Evolutionary conservation across 2,329 filamentous ascomycete genomes (phyloP).

Genomic region (Colletotrichum graminicola): DNA sequence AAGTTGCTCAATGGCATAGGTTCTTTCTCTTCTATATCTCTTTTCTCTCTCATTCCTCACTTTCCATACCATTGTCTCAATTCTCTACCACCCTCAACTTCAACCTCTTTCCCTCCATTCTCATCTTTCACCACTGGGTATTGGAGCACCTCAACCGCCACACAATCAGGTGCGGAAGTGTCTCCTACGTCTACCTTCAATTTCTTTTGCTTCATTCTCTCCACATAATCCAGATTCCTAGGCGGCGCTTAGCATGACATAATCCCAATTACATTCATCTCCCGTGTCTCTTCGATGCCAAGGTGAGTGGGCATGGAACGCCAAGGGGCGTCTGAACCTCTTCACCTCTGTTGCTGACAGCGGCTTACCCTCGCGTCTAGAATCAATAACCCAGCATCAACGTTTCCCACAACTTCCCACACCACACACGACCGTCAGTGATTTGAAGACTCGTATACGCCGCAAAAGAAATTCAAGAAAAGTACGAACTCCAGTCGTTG

Average conservation of each 20-base stretch:
- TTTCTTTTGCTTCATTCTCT: not conserved
- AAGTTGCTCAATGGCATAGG: no score
- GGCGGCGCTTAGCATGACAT: not conserved
- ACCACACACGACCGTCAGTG: not conserved
- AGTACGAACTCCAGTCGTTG: not conserved
- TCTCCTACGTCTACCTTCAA: not conserved
- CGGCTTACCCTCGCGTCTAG: no score
- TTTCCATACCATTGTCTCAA: not conserved
- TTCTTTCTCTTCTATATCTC: not conserved
- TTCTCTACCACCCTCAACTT: not conserved
- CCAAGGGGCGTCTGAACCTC: fast-evolving
- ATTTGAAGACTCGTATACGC: not conserved
- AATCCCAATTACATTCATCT: not conserved
- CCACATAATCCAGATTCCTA: not conserved
- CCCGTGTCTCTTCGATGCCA: not conserved
- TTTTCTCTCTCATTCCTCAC: not conserved
- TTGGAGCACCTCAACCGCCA: not conserved
- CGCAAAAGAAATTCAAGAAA: not conserved
- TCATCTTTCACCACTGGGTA: not conserved
- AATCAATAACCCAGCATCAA: not conserved
- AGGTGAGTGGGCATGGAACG: no score
- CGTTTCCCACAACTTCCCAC: not conserved
- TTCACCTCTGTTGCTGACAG: not conserved
- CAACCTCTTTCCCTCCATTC: no score
- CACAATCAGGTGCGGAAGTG: not conserved